Conservation (phyloP, 352 stramenopile species). For the Pythium utonaiense region DNA sequence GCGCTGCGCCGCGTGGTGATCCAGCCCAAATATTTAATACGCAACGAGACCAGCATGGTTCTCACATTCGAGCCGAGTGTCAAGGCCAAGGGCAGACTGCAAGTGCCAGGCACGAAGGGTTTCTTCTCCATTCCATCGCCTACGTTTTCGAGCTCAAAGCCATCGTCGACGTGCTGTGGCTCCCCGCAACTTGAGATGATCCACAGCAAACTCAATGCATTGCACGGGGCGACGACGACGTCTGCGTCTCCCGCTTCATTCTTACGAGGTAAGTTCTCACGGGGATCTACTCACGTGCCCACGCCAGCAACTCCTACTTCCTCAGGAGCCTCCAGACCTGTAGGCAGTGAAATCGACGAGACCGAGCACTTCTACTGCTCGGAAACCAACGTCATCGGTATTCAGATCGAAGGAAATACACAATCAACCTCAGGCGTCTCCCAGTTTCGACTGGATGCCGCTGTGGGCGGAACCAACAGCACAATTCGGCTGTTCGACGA, state of each 20-base stretch:
- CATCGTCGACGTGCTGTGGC: conserved; percentile 40
- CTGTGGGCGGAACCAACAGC: conserved; percentile 55
- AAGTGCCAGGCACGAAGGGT: conserved; percentile 44
- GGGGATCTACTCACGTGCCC: background rate
- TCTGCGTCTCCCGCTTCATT: conserved; percentile 2
- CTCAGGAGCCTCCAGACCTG: background rate
- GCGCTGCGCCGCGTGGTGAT: conserved; percentile 56
- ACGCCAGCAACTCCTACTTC: background rate
- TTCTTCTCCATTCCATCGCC: conserved; percentile 51
- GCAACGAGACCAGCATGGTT: conserved; percentile 50
- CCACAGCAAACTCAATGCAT: conserved; percentile 64
- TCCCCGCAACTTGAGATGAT: conserved; percentile 67
- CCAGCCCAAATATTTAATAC: conserved; percentile 59
- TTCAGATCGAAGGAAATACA: conserved; percentile 66
- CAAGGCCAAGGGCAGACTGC: conserved; percentile 46
- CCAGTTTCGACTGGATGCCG: conserved; percentile 54
- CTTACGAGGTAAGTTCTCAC: background rate
- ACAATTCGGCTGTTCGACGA: conserved; percentile 74
- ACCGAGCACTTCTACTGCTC: conserved; percentile 69
- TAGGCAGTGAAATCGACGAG: conserved; percentile 42
- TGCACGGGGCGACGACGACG: conserved; percentile 45
- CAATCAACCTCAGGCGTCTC: conserved; percentile 43
- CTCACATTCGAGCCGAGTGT: conserved; percentile 51
- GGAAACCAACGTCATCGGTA: conserved; percentile 54
- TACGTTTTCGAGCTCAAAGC: conserved; percentile 38